Percentiles rank a stretch among this genome's conserved stretches.
Evolutionary conservation across 2,329 filamentous ascomycete genomes (phyloP).

Genomic region (Curvularia lunata): DNA sequence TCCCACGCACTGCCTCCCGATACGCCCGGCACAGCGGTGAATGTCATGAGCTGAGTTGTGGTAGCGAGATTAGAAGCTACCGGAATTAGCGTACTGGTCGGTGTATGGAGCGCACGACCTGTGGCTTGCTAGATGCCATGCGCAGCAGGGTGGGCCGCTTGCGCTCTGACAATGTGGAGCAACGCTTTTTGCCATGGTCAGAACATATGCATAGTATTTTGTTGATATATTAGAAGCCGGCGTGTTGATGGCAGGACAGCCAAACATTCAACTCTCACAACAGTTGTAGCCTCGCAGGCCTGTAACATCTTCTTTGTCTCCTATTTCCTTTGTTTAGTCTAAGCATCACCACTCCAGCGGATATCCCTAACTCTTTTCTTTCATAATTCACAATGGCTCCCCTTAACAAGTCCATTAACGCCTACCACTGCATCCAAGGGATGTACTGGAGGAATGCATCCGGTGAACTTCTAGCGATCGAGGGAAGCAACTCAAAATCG

Average conservation of each 20-base stretch:
- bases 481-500: slow-evolving; percentile 32
- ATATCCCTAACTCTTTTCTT: slow-evolving; percentile 10
- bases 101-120: slow-evolving; percentile 22
- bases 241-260: slow-evolving; percentile 5
- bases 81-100: slow-evolving; percentile 24
- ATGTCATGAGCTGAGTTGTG: slow-evolving; percentile 8
- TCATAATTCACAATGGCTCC: slow-evolving; percentile 30
- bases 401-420: slow-evolving; percentile 39
- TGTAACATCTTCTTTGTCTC: slow-evolving; percentile 12
- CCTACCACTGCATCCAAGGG: slow-evolving; percentile 38
- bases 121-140: slow-evolving; percentile 26
- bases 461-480: slow-evolving; percentile 33
- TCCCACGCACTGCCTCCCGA: slow-evolving; percentile 21
- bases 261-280: slow-evolving; percentile 16
- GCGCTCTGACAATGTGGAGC: slow-evolving; percentile 17
- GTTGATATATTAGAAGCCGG: slow-evolving; percentile 29
- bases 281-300: slow-evolving; percentile 13
- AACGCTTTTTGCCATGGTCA: slow-evolving; percentile 18
- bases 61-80: slow-evolving; percentile 30
- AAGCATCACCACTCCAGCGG: slow-evolving; percentile 13
- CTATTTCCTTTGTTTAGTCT: slow-evolving; percentile 18
- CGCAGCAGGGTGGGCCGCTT: slow-evolving; percentile 24
- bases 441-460: slow-evolving; percentile 38
- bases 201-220: slow-evolving; percentile 18
- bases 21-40: slow-evolving; percentile 8